Evolutionary conservation across 2,329 filamentous ascomycete genomes (phyloP).

Genomic region (Phialophora macrospora): DNA sequence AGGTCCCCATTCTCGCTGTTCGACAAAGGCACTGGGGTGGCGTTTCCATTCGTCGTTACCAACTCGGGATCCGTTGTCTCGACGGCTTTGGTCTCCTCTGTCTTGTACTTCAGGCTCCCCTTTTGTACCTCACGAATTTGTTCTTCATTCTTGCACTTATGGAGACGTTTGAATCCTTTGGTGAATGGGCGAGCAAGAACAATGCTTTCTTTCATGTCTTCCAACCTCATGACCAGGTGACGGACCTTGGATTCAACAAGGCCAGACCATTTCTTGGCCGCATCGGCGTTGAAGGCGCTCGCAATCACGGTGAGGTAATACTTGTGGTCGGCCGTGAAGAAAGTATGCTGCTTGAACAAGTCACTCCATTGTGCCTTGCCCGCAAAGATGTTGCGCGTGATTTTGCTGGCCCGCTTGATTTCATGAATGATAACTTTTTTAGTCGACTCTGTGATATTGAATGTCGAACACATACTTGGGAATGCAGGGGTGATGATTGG

Average conservation of each 20-base stretch:
- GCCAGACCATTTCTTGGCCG: constrained; percentile 85
- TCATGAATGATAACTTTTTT: constrained; percentile 83
- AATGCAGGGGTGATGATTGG: constrained; percentile 98
- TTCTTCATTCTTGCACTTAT: constrained; percentile 68
- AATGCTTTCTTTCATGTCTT: constrained; percentile 77
- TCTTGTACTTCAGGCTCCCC: constrained; percentile 66
- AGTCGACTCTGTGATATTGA: constrained; percentile 88
- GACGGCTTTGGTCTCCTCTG: constrained; percentile 57
- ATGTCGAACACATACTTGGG: constrained; percentile 96
- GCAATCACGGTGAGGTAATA: constrained; percentile 92
- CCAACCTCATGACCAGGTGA: constrained; percentile 79
- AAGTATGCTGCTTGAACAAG: constrained; percentile 85
- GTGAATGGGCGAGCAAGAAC: constrained; percentile 83
- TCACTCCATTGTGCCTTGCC: constrained; percentile 83
- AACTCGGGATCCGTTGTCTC: constrained; percentile 57
- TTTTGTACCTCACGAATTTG: constrained; percentile 67
- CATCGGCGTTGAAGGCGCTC: constrained; percentile 80
- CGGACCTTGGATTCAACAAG: constrained; percentile 93
- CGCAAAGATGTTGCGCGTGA: constrained; percentile 78
- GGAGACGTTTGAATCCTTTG: constrained; percentile 85
- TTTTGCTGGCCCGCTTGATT: constrained; percentile 74
- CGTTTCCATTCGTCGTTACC: constrained; percentile 54
- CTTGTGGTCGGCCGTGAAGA: constrained; percentile 91
- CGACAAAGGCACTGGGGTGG: constrained; percentile 46
- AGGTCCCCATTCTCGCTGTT: constrained; percentile 48